Conservation (phyloP, 208 protist genomes). For the Polymyxa betae region DNA sequence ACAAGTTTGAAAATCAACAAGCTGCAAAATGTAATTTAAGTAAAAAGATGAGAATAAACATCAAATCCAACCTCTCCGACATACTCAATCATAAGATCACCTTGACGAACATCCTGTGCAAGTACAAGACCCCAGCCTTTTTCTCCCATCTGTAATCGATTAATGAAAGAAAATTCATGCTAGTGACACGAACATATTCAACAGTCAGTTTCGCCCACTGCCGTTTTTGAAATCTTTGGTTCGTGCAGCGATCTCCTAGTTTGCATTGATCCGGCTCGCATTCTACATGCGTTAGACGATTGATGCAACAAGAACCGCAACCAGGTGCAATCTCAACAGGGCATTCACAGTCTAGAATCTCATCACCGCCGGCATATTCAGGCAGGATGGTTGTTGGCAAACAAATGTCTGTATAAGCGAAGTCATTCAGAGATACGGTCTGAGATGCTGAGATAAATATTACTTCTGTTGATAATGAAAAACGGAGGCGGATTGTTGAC, state of each 20-base stretch:
- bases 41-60: not conserved
- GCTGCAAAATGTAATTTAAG: not conserved
- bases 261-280: not conserved
- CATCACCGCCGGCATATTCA: no score
- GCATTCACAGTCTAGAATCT: no score
- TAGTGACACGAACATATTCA: not conserved
- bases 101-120: not conserved
- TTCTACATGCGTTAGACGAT: not conserved
- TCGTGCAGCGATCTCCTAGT: not conserved
- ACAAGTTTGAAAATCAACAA: not conserved
- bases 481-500: not conserved
- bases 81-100: not conserved
- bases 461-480: not conserved
- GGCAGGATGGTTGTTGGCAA: no score
- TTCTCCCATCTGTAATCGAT: not conserved
- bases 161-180: not conserved
- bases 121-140: not conserved
- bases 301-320: not conserved
- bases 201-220: not conserved
- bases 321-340: no score
- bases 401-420: no score
- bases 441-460: no score
- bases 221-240: not conserved
- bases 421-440: no score
- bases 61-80: not conserved